These are phyloP conservation scores for Magnaporthiopsis poae DNA, from an alignment of 2,329 filamentous ascomycete species.

Conservation along the genomic window DNA sequence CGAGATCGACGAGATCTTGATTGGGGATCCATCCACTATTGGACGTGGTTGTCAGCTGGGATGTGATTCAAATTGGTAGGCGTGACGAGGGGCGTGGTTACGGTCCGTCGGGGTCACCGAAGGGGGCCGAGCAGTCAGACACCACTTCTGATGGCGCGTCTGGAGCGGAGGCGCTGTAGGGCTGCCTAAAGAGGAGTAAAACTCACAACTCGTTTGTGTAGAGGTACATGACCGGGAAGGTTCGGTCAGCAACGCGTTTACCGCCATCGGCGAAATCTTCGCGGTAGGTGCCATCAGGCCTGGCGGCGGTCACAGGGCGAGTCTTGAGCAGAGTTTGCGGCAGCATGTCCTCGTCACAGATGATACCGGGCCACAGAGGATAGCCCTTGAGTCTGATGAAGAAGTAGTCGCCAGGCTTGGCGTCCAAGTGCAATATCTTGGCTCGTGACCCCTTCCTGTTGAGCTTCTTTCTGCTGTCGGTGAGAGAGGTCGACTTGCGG, in stretches of 20 bases:
- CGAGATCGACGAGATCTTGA: conserved; percentile 67
- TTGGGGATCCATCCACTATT: conserved; percentile 84
- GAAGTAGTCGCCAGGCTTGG: conserved; percentile 83
- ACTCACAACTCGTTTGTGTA: conserved; percentile 95
- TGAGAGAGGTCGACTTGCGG: conserved; percentile 63
- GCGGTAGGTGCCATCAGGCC: conserved; percentile 74
- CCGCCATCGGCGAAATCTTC: conserved; percentile 81
- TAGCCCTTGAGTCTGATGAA: conserved; percentile 90
- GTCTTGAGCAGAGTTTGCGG: conserved; percentile 65
- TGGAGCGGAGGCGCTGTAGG: too few relatives aligned
- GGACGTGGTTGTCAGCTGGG: conserved; percentile 5
- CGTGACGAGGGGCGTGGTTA: background rate
- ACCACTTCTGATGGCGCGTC: too few relatives aligned
- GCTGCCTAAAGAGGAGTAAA: conserved; percentile 17
- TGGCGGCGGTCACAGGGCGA: conserved; percentile 74
- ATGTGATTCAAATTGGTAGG: conserved; percentile 11
- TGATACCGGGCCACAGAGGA: conserved; percentile 85
- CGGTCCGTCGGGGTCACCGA: too few relatives aligned
- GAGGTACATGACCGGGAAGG: conserved; percentile 91
- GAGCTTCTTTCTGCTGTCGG: conserved; percentile 68
- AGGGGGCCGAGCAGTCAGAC: too few relatives aligned
- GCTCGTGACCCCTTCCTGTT: conserved; percentile 76
- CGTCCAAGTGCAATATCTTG: conserved; percentile 63
- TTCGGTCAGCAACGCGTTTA: conserved; percentile 74
- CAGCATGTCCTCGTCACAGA: conserved; percentile 91